Conservation (phyloP, 129 eudicot species). For the Tanacetum coccineum region DNA sequence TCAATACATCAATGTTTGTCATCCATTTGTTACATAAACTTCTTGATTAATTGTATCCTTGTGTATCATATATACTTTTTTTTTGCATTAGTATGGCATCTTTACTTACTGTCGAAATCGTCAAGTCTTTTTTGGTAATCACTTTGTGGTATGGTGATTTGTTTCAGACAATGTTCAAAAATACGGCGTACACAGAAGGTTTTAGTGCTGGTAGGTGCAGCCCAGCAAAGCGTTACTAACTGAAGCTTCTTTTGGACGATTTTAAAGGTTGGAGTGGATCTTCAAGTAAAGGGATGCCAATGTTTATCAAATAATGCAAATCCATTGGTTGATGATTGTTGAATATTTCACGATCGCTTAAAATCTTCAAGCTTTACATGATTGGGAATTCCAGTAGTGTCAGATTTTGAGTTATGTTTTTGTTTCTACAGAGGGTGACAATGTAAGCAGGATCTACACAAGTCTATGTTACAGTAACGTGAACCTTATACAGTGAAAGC, state of each 20-base stretch:
- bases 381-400: slow-evolving; percentile 10
- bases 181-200: slow-evolving; percentile 78
- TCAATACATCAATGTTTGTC: neutral
- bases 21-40: slow-evolving; percentile 4
- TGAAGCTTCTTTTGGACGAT: slow-evolving; percentile 6
- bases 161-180: slow-evolving; percentile 72
- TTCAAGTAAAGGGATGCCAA: neutral
- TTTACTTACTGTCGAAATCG: slow-evolving; percentile 3
- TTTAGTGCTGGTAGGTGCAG: slow-evolving; percentile 57
- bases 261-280: neutral
- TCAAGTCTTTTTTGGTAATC: neutral
- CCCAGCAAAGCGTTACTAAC: slow-evolving; percentile 46
- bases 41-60: slow-evolving; percentile 1
- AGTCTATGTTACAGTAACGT: neutral
- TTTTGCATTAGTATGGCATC: neutral
- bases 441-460: slow-evolving; percentile 1
- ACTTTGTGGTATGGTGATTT: slow-evolving; percentile 1
- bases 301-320: slow-evolving; percentile 8
- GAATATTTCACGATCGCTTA: slow-evolving; percentile 1
- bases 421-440: slow-evolving; percentile 7
- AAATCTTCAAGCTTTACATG: slow-evolving; percentile 2
- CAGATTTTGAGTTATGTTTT: slow-evolving; percentile 2
- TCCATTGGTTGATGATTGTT: slow-evolving; percentile 9
- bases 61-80: neutral
- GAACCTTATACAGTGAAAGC: neutral